Evolutionary conservation across 2,329 filamentous ascomycete species (phyloP).

Genomic region (Amphichorda felina): DNA sequence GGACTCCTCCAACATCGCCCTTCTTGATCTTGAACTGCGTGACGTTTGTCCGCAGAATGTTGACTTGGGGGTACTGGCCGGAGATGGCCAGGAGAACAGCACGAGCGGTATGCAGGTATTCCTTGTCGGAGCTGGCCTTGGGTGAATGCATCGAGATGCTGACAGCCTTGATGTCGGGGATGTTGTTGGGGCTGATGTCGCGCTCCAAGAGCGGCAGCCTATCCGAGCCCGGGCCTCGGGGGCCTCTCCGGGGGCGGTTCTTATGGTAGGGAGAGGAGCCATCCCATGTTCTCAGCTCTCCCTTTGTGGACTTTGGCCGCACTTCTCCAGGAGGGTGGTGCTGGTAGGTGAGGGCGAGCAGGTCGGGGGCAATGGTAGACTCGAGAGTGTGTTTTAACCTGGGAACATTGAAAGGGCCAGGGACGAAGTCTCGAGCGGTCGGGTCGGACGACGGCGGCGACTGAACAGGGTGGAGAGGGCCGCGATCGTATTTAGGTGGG

Average conservation of each 20-base stretch:
- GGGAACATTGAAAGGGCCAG: constrained; percentile 81
- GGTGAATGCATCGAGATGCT: constrained; percentile 71
- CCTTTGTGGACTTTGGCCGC: constrained; percentile 30
- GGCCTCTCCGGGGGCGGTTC: constrained; percentile 75
- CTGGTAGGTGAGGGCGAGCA: constrained; percentile 79
- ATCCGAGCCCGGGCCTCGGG: constrained; percentile 58
- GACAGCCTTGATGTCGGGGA: constrained; percentile 71
- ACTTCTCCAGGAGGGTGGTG: constrained; percentile 71
- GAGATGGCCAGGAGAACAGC: constrained; percentile 80
- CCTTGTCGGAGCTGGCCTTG: constrained; percentile 55
- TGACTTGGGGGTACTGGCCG: constrained; percentile 60
- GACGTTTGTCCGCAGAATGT: constrained; percentile 58
- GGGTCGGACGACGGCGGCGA: constrained; percentile 80
- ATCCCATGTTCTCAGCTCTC: constrained; percentile 75
- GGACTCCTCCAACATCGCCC: constrained; percentile 63
- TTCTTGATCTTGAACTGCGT: constrained; percentile 62
- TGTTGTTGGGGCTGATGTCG: constrained; percentile 68
- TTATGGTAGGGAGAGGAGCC: constrained; percentile 89
- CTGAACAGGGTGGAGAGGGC: constrained; percentile 85
- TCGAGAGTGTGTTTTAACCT: constrained; percentile 86
- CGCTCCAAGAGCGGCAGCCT: constrained; percentile 60
- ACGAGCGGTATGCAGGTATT: constrained; percentile 69
- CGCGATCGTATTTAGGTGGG: constrained; percentile 87
- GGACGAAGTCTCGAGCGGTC: constrained; percentile 74
- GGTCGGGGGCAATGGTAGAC: constrained; percentile 72